phyloP scores from a whole-genome alignment of 2,329 filamentous ascomycete genomes.

The Epichloe uncinata region DNA sequence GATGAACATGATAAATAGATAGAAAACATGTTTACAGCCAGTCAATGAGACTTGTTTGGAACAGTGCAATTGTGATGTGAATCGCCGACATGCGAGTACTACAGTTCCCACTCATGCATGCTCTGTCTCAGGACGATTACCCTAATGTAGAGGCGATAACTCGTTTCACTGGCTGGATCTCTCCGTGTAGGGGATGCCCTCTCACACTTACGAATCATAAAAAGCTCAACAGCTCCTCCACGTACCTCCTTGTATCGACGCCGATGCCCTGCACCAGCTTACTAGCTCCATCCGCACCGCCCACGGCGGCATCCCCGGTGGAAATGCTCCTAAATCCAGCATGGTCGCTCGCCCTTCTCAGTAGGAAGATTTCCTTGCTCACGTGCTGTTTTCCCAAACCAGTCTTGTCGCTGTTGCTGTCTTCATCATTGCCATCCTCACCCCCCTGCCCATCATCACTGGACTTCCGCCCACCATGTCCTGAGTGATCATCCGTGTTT shows the following conservation, averaged over 20 bases:
- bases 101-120: too few species aligned
- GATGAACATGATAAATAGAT: background rate
- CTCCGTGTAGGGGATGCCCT: too few species aligned
- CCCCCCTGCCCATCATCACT: slow-evolving; percentile 2
- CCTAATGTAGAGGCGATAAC: too few species aligned
- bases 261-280: slow-evolving; percentile 60
- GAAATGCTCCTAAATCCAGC: slow-evolving; percentile 23
- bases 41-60: background rate
- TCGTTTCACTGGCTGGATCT: too few species aligned
- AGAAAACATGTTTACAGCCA: background rate
- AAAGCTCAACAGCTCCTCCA: slow-evolving; percentile 57
- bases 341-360: slow-evolving; percentile 47
- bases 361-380: slow-evolving; percentile 48
- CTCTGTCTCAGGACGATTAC: too few species aligned
- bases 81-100: background rate
- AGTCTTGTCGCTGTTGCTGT: slow-evolving; percentile 3
- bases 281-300: slow-evolving; percentile 42
- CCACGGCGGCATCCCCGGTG: slow-evolving; percentile 19
- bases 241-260: slow-evolving; percentile 61
- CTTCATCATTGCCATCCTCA: slow-evolving; percentile 4
- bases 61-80: background rate
- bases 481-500: slow-evolving; percentile 3
- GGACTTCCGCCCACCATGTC: too few species aligned
- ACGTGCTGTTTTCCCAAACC: slow-evolving; percentile 3
- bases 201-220: slow-evolving; percentile 10